Base-by-base conservation (phyloP, 257 asterid species). In the Ilex asprella region DNA sequence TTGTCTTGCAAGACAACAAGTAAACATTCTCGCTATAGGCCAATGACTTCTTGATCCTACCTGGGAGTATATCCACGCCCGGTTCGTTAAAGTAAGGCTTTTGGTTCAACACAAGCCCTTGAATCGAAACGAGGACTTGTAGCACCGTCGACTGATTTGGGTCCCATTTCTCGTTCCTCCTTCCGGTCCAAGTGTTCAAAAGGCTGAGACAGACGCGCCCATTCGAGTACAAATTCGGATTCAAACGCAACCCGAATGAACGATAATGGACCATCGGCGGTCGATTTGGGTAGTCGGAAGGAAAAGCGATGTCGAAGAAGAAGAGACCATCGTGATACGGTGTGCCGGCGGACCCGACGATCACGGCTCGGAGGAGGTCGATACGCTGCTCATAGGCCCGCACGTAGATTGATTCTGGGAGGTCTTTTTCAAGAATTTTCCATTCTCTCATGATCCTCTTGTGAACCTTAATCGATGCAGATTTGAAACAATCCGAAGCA, bases 301-400 rank as follows among this genome's bases (percentile, higher is more conserved):
- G 91, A 55, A 86, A 57, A 39, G 49, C 35, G 2, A 86, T 79
- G 77, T 86, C 95, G 52, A 86, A 84, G 71, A 86, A 81, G 83
- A 86, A 86, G 27, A 86, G 81, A 1, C 91, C 87, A 27, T 84
- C 77, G n/a, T 86, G 86, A 69, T 86, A 86, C 1, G 92, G 92
- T 6, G 91, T 86, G 2, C 76, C 86, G 0, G 73, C 41, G 2
- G 84, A 3, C 2, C 95, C 95, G 6, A 84, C 35, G 29, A 86
- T 82, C 59, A 76, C 86, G 31, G 95, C 95, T 1, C 95, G 86
- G 15, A 86, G 80, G 21, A 86, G 64, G 59, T 84, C 85, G 16
- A 84, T 78, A 16, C 89, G 64, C 0, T 71, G 59, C 52, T 82
- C 92, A 31, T 84, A 86, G 10, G 57, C 79, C 1, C 73, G 81